Evolutionary conservation across 2,329 filamentous ascomycete species (phyloP), one percentile per base, ranked within the genome.

Genomic region (Epichloe gansuensis): DNA sequence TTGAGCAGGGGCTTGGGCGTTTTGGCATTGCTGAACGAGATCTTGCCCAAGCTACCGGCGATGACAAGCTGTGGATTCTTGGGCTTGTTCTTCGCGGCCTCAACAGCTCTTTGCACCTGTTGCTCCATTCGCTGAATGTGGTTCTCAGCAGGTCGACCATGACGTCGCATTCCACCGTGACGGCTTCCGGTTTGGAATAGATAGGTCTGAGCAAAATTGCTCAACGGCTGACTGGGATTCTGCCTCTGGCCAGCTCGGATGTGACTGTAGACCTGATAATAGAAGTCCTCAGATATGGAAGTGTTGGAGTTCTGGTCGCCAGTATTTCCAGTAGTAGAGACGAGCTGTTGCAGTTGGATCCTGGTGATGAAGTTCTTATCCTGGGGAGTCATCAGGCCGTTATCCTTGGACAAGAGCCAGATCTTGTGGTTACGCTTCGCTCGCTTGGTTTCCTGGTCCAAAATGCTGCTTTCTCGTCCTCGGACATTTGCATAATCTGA

Each of bases 311-410:
- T 86, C 46, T 84, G 79, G 56, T 95, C 90, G 51, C 85, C 85
- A 4, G 90, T 80, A 62, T 90, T 93, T 9, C 91, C 91, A 25
- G 90, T 95, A 8, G 93, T 91, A 11, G 91, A 84, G 51, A 98
- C 88, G 38, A 98, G 79, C 66, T 98, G 93, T 71, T 98, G 93
- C 50, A 98, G 77, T 67, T 98, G 93, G 58, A 98, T 98, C 17
- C 93, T 84, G 5, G 93, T 97, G 59, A 98, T 95, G 70, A 97
- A 98, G 67, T 96, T 98, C 76, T 98, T 98, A 71, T 98, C 93
- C 65, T 97, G 91, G 0, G 93, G 93, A 4, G 93, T 98, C 93
- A 98, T 98, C 56, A 98, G 72, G 25, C 93, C 93, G 63, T 98
- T 98, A 62, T 95, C 90, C 70, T 89, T 90, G 25, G 89, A 95